Evolutionary conservation across 306 rosid genomes (phyloP).

Genomic region (Prunus mume): DNA sequence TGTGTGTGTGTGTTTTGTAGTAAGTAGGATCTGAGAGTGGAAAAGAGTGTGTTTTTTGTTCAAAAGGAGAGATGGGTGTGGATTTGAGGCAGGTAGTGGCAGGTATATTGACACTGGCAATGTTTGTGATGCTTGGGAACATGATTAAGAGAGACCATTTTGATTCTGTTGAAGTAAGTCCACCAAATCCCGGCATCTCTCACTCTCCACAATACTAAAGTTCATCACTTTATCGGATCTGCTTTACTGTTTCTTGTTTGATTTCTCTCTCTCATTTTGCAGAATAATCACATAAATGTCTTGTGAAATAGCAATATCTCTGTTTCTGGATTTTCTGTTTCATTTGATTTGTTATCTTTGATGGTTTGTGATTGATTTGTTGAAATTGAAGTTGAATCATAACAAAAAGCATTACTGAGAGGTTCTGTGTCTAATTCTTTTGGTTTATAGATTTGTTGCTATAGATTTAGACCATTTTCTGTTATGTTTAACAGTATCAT

Average conservation of each 20-base stretch:
- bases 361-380: constrained; percentile 16
- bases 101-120: constrained; percentile 74
- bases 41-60: not conserved
- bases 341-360: constrained; percentile 7
- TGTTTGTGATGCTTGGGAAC: constrained; percentile 96
- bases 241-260: not conserved
- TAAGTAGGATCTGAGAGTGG: constrained; percentile 12
- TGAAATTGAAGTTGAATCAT: not conserved
- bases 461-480: constrained; percentile 1
- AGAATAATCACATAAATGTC: not conserved
- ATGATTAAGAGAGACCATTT: constrained; percentile 99
- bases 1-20: not conserved
- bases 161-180: constrained; percentile 70
- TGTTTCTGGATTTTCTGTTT: not conserved
- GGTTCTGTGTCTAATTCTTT: no score
- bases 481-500: not conserved
- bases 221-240: not conserved
- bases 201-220: not conserved
- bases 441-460: not conserved
- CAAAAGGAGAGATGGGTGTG: constrained; percentile 52
- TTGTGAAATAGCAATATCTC: not conserved
- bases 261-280: not conserved
- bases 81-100: constrained; percentile 99
- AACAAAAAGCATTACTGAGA: not conserved
- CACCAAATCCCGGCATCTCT: not conserved